phyloP scores from a whole-genome alignment of 1,139 yeast species.

The Yamadazyma dushanensis region DNA sequence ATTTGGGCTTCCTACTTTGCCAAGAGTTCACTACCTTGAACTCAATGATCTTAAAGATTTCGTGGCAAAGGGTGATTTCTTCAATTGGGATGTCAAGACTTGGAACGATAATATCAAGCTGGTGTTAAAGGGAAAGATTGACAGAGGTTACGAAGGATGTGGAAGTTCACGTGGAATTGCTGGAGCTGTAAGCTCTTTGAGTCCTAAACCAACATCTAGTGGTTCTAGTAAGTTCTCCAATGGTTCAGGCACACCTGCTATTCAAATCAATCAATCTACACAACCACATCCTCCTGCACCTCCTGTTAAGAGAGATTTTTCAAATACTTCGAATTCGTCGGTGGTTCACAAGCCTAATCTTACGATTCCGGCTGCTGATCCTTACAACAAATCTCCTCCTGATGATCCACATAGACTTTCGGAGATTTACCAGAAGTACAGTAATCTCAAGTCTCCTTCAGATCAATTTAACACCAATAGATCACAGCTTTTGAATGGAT shows the following conservation, averaged over 20 bases:
- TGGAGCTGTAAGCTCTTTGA: conserved; percentile 56
- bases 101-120: conserved; percentile 72
- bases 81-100: conserved; percentile 62
- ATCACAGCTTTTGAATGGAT: conserved; percentile 37
- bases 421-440: conserved; percentile 48
- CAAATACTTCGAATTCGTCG: conserved; percentile 5
- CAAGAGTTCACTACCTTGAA: conserved; percentile 77
- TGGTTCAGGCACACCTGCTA: conserved; percentile 8
- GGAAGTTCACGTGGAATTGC: conserved; percentile 65
- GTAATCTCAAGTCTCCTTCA: conserved; percentile 42
- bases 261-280: conserved; percentile 3
- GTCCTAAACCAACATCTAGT: conserved; percentile 19
- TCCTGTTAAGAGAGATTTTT: conserved; percentile 6
- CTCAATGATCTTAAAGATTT: conserved; percentile 30
- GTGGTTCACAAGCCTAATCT: conserved; percentile 8
- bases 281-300: conserved; percentile 3
- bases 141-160: conserved; percentile 80
- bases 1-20: conserved; percentile 90
- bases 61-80: conserved; percentile 22
- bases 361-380: conserved; percentile 5
- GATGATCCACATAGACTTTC: conserved; percentile 32
- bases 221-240: conserved; percentile 3
- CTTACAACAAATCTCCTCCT: not conserved
- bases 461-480: conserved; percentile 36
- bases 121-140: conserved; percentile 61